Evolutionary conservation across 1,284 basidiomycete genomes (phyloP).

Genomic region (Sphagnurus paluster): DNA sequence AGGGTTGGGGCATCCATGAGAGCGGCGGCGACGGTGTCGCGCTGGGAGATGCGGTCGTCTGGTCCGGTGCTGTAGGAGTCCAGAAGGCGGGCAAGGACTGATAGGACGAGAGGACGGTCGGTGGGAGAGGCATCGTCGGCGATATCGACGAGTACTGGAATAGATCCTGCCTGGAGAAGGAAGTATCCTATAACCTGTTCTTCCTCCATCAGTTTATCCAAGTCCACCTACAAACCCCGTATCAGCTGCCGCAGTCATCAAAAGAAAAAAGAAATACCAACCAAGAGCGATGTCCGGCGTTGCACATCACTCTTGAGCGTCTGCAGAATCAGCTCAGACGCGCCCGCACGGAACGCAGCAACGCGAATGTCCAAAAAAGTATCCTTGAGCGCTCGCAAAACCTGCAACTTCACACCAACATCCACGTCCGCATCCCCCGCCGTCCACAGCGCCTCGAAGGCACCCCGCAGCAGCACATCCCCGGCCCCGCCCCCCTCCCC

Average conservation of each 20-base stretch:
- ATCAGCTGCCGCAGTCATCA: not conserved
- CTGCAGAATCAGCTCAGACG: not conserved
- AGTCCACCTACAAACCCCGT: too few relatives aligned
- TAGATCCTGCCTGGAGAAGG: slow-evolving; percentile 12
- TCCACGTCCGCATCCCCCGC: slow-evolving; percentile 7
- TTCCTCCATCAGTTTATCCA: slow-evolving; percentile 16
- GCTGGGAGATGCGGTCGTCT: slow-evolving; percentile 5
- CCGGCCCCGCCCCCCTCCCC: slow-evolving; percentile 7
- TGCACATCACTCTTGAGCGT: not conserved
- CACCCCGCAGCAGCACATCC: slow-evolving; percentile 2
- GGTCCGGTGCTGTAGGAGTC: slow-evolving; percentile 12
- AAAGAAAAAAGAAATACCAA: not conserved
- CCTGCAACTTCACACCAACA: slow-evolving; percentile 8
- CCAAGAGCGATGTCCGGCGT: not conserved
- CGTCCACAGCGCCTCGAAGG: slow-evolving; percentile 14
- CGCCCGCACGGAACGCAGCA: not conserved
- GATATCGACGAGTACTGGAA: slow-evolving; percentile 10
- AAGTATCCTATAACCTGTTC: slow-evolving; percentile 16
- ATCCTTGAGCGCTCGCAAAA: not conserved
- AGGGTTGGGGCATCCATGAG: slow-evolving; percentile 3
- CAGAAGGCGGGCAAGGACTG: slow-evolving; percentile 13
- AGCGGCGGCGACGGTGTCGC: not conserved
- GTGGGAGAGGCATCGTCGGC: slow-evolving; percentile 2
- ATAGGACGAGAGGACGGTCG: slow-evolving; percentile 5
- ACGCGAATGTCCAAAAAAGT: not conserved